A percentile compares a stretch with the other conserved stretches of the same genome.
These are phyloP conservation scores for Claviceps africana DNA, from an alignment of 2,329 filamentous ascomycete species.

Conservation along the genomic window DNA sequence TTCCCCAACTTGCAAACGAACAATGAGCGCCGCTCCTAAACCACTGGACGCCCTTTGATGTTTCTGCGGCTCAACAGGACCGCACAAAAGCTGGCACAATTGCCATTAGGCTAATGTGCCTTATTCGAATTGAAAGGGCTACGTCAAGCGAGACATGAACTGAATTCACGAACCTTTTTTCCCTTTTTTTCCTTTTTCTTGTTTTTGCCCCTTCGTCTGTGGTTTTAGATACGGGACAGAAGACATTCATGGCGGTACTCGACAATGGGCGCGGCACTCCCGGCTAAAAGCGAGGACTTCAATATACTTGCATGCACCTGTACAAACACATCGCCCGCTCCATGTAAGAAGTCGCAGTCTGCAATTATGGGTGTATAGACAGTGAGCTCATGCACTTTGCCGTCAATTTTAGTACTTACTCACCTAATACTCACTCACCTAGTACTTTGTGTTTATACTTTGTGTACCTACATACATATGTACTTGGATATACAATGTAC, in stretches of 20 bases:
- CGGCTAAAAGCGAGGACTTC: not conserved
- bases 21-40: not conserved
- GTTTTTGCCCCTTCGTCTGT: not conserved
- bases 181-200: no score
- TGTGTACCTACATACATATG: not conserved
- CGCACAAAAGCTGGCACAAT: not conserved
- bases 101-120: not conserved
- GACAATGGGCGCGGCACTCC: not conserved
- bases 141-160: constrained; percentile 1
- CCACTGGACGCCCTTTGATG: not conserved
- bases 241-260: not conserved
- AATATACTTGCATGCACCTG: not conserved
- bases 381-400: no score
- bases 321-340: not conserved
- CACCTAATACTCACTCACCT: no score
- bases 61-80: not conserved
- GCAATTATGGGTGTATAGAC: not conserved
- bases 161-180: not conserved
- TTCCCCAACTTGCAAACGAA: not conserved
- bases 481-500: not conserved
- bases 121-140: not conserved
- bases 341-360: not conserved
- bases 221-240: not conserved
- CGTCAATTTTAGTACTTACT: no score
- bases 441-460: no score